Evolutionary conservation across 345 rosid species (phyloP), one percentile per base, ranked within the genome.

Genomic region (Eucalyptus coolabah): DNA sequence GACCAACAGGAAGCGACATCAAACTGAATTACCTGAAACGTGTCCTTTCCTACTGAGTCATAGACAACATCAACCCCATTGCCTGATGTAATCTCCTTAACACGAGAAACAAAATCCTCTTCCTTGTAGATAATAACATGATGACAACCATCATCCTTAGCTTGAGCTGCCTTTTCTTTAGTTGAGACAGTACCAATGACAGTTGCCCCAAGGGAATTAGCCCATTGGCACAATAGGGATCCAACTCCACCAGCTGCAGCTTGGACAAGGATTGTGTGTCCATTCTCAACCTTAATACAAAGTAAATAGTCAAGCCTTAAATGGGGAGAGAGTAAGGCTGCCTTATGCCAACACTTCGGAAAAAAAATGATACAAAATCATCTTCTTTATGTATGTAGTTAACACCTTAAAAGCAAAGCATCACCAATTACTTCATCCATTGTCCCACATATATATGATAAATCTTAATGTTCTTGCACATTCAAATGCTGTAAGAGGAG

Each of bases 181-280:
- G 97, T 95, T 6, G 98, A 97, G 86, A 98, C 98, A 42, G 98
- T 93, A 87, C 99, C 99, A 53, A 96, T 96, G 65, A 98, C 99
- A 42, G 93, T 95, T 83, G 99, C 99, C 90, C 98, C 99, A 67
- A 98, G 95, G 7, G 97, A 95, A 92, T 93, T 95, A 32, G 95
- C 99, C 98, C 99, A 96, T 88, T 98, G 99, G 92, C 99, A 98
- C 91, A 97, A 91, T 24, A 97, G 88, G 87, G 99, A 97, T 34
- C 99, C 99, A 82, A 96, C 97, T 88, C 99, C 99, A 88, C 99
- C 99, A 89, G 99, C 99, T 72, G 99, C 99, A 82, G 99, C 99
- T 87, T 97, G 99, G 89, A 97, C 96, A 88, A 96, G 98, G 88
- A 96, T 83, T 2, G 95, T 94, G 89, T 96, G 99, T 88, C 97